Evolutionary conservation across 345 rosid species (phyloP).

Genomic region (Eucalyptus microcorys): DNA sequence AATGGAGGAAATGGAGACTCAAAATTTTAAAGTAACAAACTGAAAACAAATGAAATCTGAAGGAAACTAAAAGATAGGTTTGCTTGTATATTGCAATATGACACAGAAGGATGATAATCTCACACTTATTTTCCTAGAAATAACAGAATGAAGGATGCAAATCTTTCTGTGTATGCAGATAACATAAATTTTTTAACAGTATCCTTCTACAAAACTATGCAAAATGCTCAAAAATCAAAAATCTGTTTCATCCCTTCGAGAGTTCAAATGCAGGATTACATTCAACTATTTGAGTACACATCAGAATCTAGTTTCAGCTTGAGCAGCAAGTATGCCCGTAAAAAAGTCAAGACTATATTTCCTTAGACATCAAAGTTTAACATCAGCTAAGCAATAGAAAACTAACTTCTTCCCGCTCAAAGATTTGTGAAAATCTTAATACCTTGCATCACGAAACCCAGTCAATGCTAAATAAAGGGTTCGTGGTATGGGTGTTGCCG

Average conservation of each 20-base stretch:
- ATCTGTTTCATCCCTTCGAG: neutral
- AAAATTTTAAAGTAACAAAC: neutral
- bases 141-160: neutral
- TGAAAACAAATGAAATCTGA: neutral
- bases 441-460: constrained; percentile 99
- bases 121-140: neutral
- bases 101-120: neutral
- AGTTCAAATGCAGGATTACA: neutral
- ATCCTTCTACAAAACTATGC: neutral
- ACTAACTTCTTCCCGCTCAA: neutral
- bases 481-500: constrained; percentile 97
- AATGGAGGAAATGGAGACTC: neutral
- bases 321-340: neutral
- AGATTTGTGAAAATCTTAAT: neutral
- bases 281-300: neutral
- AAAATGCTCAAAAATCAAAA: neutral
- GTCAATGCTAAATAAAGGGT: constrained; percentile 91
- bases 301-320: neutral
- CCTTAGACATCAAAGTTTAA: neutral
- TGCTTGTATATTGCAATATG: neutral
- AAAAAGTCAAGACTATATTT: neutral
- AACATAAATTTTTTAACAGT: neutral
- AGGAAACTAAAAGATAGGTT: neutral
- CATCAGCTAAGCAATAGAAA: neutral
- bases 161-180: neutral